phyloP scores from a whole-genome alignment of 148 eudicot genomes.

The Cornus controversa region DNA sequence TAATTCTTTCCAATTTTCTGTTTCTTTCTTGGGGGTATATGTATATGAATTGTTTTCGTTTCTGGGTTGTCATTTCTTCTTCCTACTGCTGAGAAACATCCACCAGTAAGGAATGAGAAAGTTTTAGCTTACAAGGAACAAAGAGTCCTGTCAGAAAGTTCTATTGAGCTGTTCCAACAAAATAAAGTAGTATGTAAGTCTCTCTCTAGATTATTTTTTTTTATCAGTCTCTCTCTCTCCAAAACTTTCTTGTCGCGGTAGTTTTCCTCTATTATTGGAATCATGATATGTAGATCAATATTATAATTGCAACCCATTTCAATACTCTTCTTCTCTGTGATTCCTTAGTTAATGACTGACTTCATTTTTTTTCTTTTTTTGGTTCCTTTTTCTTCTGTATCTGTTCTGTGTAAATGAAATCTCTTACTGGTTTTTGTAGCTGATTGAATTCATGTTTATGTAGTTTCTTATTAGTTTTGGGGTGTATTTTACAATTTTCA shows the following conservation, averaged over 20 bases:
- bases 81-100: neutral
- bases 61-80: neutral
- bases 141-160: neutral
- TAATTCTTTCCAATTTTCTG: neutral
- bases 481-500: neutral
- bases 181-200: neutral
- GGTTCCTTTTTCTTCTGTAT: neutral
- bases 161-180: neutral
- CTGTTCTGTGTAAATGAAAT: neutral
- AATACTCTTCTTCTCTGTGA: neutral
- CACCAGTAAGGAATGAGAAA: neutral
- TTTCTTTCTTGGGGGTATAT: neutral
- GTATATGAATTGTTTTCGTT: neutral
- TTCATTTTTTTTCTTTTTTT: no score
- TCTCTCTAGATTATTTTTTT: neutral
- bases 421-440: no score
- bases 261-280: neutral
- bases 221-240: neutral
- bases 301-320: neutral
- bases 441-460: neutral
- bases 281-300: neutral
- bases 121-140: neutral
- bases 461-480: neutral
- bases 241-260: neutral
- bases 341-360: no score